Conservation (phyloP, 306 rosid species). For the Medicago arabica region DNA sequence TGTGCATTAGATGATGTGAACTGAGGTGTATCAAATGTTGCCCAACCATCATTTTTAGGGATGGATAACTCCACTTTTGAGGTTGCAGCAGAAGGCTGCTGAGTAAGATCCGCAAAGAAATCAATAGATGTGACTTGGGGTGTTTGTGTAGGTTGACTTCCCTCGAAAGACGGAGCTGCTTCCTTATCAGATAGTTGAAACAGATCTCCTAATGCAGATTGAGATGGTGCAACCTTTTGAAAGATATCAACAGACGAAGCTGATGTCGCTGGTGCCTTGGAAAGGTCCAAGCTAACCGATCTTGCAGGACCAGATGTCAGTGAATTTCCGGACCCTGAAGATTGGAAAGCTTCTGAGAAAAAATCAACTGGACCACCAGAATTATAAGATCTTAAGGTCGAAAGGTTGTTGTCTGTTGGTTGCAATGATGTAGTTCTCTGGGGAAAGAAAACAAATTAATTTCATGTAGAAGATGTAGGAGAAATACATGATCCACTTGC, state of each 20-base stretch:
- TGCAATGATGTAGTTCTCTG: conserved; percentile 70
- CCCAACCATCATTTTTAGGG: conserved; percentile 82
- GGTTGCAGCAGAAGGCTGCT: conserved; percentile 49
- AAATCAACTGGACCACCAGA: conserved; percentile 59
- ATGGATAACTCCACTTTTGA: conserved; percentile 47
- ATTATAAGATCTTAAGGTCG: conserved; percentile 55
- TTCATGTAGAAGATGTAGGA: conserved; percentile 30
- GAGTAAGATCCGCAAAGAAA: conserved; percentile 50
- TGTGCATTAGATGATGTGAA: conserved; percentile 45
- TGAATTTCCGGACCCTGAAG: conserved; percentile 44
- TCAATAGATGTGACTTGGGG: conserved; percentile 48
- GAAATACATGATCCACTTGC: conserved; percentile 30
- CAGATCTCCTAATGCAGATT: conserved; percentile 49
- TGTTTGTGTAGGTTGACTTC: conserved; percentile 50
- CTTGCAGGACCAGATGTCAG: conserved; percentile 56
- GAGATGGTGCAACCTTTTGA: conserved; percentile 54
- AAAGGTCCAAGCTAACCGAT: conserved; percentile 56
- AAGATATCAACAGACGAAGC: conserved; percentile 60
- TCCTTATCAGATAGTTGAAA: conserved; percentile 53
- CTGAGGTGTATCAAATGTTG: conserved; percentile 74
- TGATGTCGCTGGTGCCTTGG: conserved; percentile 45
- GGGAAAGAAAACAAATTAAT: conserved; percentile 39
- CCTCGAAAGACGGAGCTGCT: conserved; percentile 40
- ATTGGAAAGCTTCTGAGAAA: conserved; percentile 54
- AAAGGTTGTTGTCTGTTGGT: conserved; percentile 54